Evolutionary conservation across 208 protist genomes (phyloP).

Genomic region (Entamoeba moshkovskii): DNA sequence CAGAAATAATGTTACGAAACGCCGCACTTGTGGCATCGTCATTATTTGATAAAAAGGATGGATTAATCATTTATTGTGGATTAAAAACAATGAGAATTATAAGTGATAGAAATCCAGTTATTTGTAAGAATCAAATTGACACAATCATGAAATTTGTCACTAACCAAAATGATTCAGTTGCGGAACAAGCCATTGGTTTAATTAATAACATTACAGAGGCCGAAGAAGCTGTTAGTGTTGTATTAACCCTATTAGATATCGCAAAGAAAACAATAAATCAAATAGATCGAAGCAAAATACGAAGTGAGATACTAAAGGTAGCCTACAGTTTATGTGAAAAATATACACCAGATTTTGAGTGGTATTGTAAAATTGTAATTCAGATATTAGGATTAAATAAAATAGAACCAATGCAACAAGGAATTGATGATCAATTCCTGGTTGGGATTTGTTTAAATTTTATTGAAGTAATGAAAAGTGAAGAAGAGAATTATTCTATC

Average conservation of each 20-base stretch:
- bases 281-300: not conserved
- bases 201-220: not conserved
- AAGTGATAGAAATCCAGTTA: not conserved
- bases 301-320: not conserved
- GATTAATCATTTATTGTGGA: not conserved
- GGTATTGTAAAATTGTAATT: not conserved
- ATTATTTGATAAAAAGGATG: not conserved
- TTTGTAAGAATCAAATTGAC: not conserved
- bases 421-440: not conserved
- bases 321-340: not conserved
- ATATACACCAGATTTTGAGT: not conserved
- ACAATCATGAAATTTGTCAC: not conserved
- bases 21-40: not conserved
- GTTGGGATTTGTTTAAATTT: not conserved
- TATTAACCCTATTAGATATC: not conserved
- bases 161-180: not conserved
- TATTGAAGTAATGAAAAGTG: not conserved
- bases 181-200: not conserved
- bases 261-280: not conserved
- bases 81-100: not conserved
- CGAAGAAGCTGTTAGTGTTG: not conserved
- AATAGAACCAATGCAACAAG: not conserved
- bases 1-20: not conserved
- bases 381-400: not conserved
- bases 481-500: not conserved